Evolutionary conservation across 2,329 filamentous ascomycete species (phyloP).

Genomic region (Aspergillus pseudotamarii): DNA sequence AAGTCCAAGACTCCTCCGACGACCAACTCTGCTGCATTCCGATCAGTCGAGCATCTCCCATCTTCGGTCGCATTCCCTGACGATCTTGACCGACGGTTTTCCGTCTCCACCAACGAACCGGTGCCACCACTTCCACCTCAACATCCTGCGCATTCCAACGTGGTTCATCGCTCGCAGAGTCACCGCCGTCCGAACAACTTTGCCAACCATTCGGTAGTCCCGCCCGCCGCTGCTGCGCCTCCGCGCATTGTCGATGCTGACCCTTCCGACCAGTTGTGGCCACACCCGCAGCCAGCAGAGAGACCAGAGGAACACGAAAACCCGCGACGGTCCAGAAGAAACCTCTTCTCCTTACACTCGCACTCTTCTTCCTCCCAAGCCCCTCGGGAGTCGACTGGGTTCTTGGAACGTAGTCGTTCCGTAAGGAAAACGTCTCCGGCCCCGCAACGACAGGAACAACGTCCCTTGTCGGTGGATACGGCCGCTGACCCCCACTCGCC

Average conservation of each 20-base stretch:
- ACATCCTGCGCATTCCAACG: constrained; percentile 11
- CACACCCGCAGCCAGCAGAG: constrained; percentile 19
- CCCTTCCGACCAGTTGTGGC: constrained; percentile 29
- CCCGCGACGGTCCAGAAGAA: constrained; percentile 26
- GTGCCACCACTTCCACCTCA: constrained; percentile 5
- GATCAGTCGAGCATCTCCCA: constrained; percentile 25
- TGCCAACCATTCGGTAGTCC: constrained; percentile 7
- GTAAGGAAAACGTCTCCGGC: constrained; percentile 28
- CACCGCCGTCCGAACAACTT: constrained; percentile 26
- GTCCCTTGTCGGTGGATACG: constrained; percentile 18
- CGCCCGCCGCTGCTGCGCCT: constrained; percentile 5
- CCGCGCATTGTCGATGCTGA: constrained; percentile 28
- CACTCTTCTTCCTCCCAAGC: constrained; percentile 19
- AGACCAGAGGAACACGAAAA: constrained; percentile 21
- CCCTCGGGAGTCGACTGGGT: constrained; percentile 22
- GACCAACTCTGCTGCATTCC: constrained; percentile 18
- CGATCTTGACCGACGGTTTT: constrained; percentile 15
- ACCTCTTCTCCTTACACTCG: constrained; percentile 25
- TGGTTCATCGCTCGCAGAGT: constrained; percentile 28
- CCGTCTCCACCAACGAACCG: constrained; percentile 16
- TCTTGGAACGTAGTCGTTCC: constrained; percentile 33
- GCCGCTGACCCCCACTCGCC: constrained; percentile 4
- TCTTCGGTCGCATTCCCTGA: constrained; percentile 6
- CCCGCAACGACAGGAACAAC: constrained; percentile 20
- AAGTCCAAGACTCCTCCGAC: constrained; percentile 23